These are phyloP conservation scores for Debaryomyces subglobosus DNA, from an alignment of 1,139 yeast species.

Conservation along the genomic window DNA sequence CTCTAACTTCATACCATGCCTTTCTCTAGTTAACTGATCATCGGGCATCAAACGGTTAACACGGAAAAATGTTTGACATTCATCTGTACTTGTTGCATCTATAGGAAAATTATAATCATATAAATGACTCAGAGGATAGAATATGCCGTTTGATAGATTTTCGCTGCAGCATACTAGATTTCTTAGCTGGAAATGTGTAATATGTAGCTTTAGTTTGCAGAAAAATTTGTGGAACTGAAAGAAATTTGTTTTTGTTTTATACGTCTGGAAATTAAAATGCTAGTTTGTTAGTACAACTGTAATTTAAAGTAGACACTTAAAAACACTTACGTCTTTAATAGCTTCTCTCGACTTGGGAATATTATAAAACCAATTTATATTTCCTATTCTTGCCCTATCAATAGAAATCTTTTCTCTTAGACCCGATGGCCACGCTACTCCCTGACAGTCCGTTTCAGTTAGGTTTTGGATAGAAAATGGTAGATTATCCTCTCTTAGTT, in stretches of 20 bases:
- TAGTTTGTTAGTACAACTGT: slow-evolving; percentile 23
- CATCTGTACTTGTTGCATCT: slow-evolving; percentile 19
- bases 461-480: slow-evolving; percentile 29
- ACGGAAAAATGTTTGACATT: slow-evolving; percentile 38
- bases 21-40: slow-evolving; percentile 22
- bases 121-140: slow-evolving; percentile 44
- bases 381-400: slow-evolving; percentile 41
- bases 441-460: slow-evolving; percentile 33
- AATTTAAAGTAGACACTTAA: not conserved
- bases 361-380: slow-evolving; percentile 43
- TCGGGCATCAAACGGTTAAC: slow-evolving; percentile 38
- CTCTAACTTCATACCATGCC: slow-evolving; percentile 33
- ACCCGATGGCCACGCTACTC: slow-evolving; percentile 40
- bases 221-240: slow-evolving; percentile 46
- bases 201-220: slow-evolving; percentile 48
- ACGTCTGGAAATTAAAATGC: slow-evolving; percentile 27
- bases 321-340: slow-evolving; percentile 37
- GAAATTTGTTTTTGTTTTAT: slow-evolving; percentile 32
- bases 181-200: slow-evolving; percentile 61
- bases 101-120: slow-evolving; percentile 35
- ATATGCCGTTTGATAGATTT: slow-evolving; percentile 38
- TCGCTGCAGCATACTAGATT: slow-evolving; percentile 51
- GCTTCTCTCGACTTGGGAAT: slow-evolving; percentile 36
- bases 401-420: slow-evolving; percentile 33
- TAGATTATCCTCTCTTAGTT: slow-evolving; percentile 37